Evolutionary conservation across 1,284 basidiomycete genomes (phyloP).

Genomic region (Trichosporon ovoides): DNA sequence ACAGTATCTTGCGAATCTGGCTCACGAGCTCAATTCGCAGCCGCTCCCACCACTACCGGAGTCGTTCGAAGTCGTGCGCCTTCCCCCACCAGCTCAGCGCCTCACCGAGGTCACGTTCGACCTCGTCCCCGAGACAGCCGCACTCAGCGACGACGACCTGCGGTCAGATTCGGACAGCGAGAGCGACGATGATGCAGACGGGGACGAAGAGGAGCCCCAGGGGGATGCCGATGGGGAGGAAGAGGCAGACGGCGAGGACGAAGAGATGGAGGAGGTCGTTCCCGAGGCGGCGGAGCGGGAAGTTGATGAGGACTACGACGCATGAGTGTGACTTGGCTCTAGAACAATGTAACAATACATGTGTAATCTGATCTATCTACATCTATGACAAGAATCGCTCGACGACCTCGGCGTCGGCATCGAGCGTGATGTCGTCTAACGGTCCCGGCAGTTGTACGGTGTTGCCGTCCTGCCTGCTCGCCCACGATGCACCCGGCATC

Average conservation of each 20-base stretch:
- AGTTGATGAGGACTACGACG: slow-evolving; percentile 46
- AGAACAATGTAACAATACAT: slow-evolving; percentile 4
- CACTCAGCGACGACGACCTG: slow-evolving; percentile 23
- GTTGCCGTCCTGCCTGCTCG: slow-evolving; percentile 19
- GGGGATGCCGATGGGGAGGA: slow-evolving; percentile 19
- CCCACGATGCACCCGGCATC: slow-evolving; percentile 56
- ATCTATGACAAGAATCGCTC: slow-evolving; percentile 12
- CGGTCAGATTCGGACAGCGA: slow-evolving; percentile 24
- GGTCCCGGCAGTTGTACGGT: slow-evolving; percentile 24
- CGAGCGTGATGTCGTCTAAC: slow-evolving; percentile 23
- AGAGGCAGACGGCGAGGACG: slow-evolving; percentile 36
- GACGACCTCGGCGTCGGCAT: slow-evolving; percentile 15
- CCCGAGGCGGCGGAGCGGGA: slow-evolving; percentile 20
- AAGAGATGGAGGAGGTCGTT: slow-evolving; percentile 42
- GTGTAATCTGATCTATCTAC: slow-evolving; percentile 1
- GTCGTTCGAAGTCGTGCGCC: slow-evolving; percentile 77
- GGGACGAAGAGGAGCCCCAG: slow-evolving; percentile 16
- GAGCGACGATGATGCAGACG: slow-evolving; percentile 23
- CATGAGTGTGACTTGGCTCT: slow-evolving; percentile 11
- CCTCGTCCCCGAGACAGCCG: slow-evolving; percentile 78
- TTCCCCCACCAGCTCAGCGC: slow-evolving; percentile 72
- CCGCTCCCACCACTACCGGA: slow-evolving; percentile 91
- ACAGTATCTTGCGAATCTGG: slow-evolving; percentile 81
- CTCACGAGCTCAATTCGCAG: slow-evolving; percentile 80
- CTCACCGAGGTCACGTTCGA: slow-evolving; percentile 89